phyloP scores from a whole-genome alignment of 768 basidiomycete genomes.

The Suillus hirtellus region DNA sequence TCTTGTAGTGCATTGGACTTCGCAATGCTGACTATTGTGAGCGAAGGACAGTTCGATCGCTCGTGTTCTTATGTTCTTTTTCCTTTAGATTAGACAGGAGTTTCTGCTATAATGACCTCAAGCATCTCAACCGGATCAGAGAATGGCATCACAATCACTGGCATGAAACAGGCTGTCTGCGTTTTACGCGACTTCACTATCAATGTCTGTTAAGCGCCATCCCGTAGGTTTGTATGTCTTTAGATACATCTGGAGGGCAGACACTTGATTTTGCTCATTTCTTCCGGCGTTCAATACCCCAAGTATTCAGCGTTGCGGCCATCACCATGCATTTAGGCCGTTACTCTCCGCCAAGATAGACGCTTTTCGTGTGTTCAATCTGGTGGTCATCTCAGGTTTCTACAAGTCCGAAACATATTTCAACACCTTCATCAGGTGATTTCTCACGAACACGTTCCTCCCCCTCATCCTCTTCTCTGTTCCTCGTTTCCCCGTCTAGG shows the following conservation, averaged over 20 bases:
- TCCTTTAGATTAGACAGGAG: no score
- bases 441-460: slow-evolving; percentile 45
- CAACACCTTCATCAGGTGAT: slow-evolving; percentile 53
- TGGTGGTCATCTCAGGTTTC: slow-evolving; percentile 62
- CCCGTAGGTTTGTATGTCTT: slow-evolving; percentile 49
- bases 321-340: slow-evolving; percentile 69
- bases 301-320: slow-evolving; percentile 57
- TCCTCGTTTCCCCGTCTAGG: slow-evolving; percentile 47
- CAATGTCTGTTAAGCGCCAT: slow-evolving; percentile 67
- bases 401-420: slow-evolving; percentile 70
- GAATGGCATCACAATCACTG: no score
- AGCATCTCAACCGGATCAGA: no score
- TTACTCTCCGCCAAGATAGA: slow-evolving; percentile 5
- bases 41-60: no score
- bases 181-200: background rate
- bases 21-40: no score
- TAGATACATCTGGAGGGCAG: slow-evolving; percentile 8
- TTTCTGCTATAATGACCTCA: no score
- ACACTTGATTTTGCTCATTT: background rate
- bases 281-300: slow-evolving; percentile 65
- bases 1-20: no score
- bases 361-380: slow-evolving; percentile 59
- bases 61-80: no score
- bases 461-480: slow-evolving; percentile 64
- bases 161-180: no score